Base-by-base conservation (phyloP, 2,329 filamentous ascomycete species). In the Aspergillus clavatus region DNA sequence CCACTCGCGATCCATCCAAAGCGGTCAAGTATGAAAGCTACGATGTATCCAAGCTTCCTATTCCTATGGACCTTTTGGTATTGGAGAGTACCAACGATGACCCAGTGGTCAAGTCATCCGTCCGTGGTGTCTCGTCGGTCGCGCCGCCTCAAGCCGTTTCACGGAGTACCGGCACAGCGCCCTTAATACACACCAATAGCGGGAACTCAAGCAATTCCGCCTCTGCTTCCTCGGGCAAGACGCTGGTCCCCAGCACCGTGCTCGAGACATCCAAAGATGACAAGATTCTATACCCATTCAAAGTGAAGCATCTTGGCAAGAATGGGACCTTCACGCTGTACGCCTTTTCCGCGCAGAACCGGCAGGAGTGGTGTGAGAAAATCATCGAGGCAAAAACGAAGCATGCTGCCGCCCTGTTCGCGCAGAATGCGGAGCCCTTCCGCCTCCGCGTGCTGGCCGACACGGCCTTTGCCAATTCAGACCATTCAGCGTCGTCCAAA, bases 391-490 rank as follows among this genome's bases (percentile, higher is more conserved):
- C 93, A 24, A 98, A 98, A 74, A 95, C 89, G 5, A 83, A 86
- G 47, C 90, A 98, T 64, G 93, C 93, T 18, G 85, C 89, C 41
- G 87, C 90, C 3, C 74, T 97, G 4, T 87, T 87, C 66, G 83
- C 87, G 3, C 93, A 98, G 61, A 95, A 97, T 62, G 91, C 93
- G 0, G 93, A 98, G 66, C 93, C 93, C 0, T 98, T 98, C 78
- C 80, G 88, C 40, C 73, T 98, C 6, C 83, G 89, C 18, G 89
- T 98, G 7, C 84, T 98, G 63, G 90, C 93, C 0, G 93, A 98
- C 63, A 85, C 87, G 35, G 87, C 90, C 0, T 98, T 98, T 66
- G 59, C 56, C 11, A 67, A 68, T 48, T 62, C 63, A 5, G 67
- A 69, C 12, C 52, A 59, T 44, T 77, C 80, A 3, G 72, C 76